Base-by-base conservation (phyloP, 345 rosid genomes). In the Eucalyptus curtisii region DNA sequence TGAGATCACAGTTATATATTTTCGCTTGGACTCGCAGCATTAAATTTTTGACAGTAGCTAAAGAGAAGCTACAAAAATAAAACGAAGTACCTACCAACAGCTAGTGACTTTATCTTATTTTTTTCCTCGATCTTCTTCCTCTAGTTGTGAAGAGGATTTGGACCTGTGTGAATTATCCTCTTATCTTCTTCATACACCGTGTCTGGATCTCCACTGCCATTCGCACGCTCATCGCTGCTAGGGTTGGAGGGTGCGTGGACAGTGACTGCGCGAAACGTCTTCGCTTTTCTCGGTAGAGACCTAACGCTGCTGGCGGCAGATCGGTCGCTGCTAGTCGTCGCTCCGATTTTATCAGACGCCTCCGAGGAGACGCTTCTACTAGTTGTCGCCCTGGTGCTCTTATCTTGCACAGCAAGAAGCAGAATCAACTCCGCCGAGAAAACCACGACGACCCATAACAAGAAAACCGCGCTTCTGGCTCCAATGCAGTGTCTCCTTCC, bases 121-220 rank as follows among this genome's bases (percentile, higher is more conserved):
- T 11, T 42, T 37, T 20, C 3, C 48, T 47, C 11, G 4, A 25
- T 3, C 49, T 25, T 88, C 86, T 53, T 37, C 88, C 57, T 47
- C 88, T 90, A 97, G 95, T 97, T 97, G 92, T 97, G 98, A 88
- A 97, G 98, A 90, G 98, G 98, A 92, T 97, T 97, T 37, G 99
- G 99, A 90, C 99, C 99, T 52, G 99, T 95, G 91, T 95, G 97
- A 90, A 97, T 93, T 89, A 93, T 88, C 90, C 99, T 96, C 95
- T 95, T 95, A 85, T 96, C 95, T 27, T 97, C 98, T 93, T 89
- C 96, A 89, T 95, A 94, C 52, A 94, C 49, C 14, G 33, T 64
- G 89, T 87, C 92, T 33, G 91, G 94, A 91, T 92, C 92, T 50
- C 90, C 93, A 90, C 90, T 92, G 85, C 37, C 86, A 87, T 88